These are phyloP conservation scores for Polysphondylium violaceum DNA, from an alignment of 78 protist genomes.

Conservation along the genomic window DNA sequence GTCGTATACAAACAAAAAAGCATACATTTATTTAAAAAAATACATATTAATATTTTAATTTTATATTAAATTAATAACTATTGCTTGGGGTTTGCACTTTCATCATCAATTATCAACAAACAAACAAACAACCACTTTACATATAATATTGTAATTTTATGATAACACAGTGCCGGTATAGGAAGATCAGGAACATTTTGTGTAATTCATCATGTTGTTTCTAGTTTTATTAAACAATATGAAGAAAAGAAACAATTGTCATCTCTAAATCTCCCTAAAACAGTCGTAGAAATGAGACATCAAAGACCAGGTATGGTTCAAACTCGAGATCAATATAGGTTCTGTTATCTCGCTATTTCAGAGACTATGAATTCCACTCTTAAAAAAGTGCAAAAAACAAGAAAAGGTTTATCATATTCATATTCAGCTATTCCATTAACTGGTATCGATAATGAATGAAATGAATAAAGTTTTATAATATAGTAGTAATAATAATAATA, in stretches of 20 bases:
- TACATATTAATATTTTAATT: neutral
- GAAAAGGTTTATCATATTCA: constrained; percentile 50
- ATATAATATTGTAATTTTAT: neutral
- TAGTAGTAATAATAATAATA: too few relatives aligned
- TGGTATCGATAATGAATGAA: too few relatives aligned
- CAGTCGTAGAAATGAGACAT: constrained; percentile 62
- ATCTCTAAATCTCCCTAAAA: constrained; percentile 73
- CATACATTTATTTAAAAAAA: too few relatives aligned
- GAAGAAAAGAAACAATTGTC: constrained; percentile 14
- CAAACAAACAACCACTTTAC: neutral
- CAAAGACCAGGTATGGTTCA: constrained; percentile 85
- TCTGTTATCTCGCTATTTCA: constrained; percentile 76
- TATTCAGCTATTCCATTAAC: constrained; percentile 44
- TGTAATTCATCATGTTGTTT: constrained; percentile 66
- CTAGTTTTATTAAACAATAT: constrained; percentile 21
- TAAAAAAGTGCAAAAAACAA: constrained; percentile 21
- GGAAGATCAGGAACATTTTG: constrained; percentile 86
- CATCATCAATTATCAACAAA: too few relatives aligned
- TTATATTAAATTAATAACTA: too few relatives aligned
- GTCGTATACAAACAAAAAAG: too few relatives aligned
- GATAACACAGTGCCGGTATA: constrained; percentile 79
- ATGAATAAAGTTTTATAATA: too few relatives aligned
- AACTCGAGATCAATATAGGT: constrained; percentile 80
- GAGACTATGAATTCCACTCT: constrained; percentile 38
- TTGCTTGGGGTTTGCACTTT: too few relatives aligned